Evolutionary conservation across 2,329 filamentous ascomycete species (phyloP).

Genomic region (Sporothrix dimorphospora): DNA sequence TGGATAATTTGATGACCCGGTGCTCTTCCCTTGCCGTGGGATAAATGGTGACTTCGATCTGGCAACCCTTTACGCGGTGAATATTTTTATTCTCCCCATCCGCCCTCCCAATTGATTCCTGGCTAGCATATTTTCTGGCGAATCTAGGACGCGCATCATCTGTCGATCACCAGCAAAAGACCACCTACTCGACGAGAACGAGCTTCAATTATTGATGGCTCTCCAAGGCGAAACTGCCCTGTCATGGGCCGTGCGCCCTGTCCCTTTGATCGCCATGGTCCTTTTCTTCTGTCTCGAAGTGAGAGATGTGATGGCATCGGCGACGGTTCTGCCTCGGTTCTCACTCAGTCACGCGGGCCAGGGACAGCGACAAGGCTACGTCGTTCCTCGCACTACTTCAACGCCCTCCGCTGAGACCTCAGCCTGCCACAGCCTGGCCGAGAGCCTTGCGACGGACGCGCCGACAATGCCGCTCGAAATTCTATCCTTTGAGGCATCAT

Average conservation of each 20-base stretch:
- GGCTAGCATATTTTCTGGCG: no score
- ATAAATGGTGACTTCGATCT: not conserved
- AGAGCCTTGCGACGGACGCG: not conserved
- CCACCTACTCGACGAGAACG: not conserved
- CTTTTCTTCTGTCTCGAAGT: not conserved
- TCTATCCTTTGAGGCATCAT: conserved; percentile 1
- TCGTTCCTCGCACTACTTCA: not conserved
- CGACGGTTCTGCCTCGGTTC: not conserved
- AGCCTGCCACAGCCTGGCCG: not conserved
- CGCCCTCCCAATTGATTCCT: not conserved
- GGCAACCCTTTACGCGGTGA: not conserved
- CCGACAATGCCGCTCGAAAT: conserved; percentile 6
- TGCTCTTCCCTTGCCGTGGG: not conserved
- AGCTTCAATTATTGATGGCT: not conserved
- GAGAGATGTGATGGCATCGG: not conserved
- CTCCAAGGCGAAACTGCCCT: not conserved
- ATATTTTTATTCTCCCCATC: not conserved
- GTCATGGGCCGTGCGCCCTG: not conserved
- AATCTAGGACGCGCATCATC: not conserved
- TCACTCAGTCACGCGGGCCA: not conserved
- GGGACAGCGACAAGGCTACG: not conserved
- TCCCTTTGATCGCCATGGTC: not conserved
- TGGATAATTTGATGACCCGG: conserved; percentile 9
- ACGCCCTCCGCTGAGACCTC: not conserved
- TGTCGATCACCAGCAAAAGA: not conserved